Percentiles rank a stretch among this genome's conserved stretches.
Evolutionary conservation across 495 filamentous ascomycete species (phyloP).

Genomic region (Penicillium maclennaniae): DNA sequence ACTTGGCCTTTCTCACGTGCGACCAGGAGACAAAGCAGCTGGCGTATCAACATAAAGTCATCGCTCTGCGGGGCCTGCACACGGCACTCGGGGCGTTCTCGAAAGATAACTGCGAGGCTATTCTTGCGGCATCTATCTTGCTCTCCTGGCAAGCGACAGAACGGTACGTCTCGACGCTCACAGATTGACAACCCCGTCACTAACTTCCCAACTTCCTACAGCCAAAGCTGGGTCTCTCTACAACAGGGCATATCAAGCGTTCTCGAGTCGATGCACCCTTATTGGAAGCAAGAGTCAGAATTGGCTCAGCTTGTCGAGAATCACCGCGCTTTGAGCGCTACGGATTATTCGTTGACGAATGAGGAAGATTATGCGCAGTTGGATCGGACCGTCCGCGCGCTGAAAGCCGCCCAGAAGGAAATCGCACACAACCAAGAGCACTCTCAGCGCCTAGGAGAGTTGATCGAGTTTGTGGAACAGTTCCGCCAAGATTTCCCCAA

Average conservation of each 20-base stretch:
- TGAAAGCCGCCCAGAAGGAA: constrained; percentile 67
- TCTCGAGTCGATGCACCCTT: constrained; percentile 79
- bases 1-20: constrained; percentile 80
- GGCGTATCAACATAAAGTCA: constrained; percentile 78
- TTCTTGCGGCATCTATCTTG: constrained; percentile 86
- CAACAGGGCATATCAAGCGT: constrained; percentile 91
- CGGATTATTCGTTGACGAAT: constrained; percentile 48
- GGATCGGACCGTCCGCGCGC: constrained; percentile 47
- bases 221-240: constrained; percentile 85
- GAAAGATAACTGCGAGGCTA: constrained; percentile 80
- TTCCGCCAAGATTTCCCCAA: constrained; percentile 71
- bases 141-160: constrained; percentile 96
- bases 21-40: constrained; percentile 79
- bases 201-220: constrained; percentile 45
- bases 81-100: constrained; percentile 84
- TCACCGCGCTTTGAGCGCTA: constrained; percentile 47
- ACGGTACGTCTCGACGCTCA: constrained; percentile 61
- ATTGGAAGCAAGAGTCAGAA: constrained; percentile 83
- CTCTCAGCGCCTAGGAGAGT: constrained; percentile 67
- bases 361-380: constrained; percentile 66
- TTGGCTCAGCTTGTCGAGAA: constrained; percentile 81
- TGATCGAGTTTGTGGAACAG: constrained; percentile 75
- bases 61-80: constrained; percentile 83
- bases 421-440: constrained; percentile 71
- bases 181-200: constrained; percentile 5